Conservation (phyloP, 2,329 filamentous ascomycete genomes). For the Colletotrichum higginsianum region DNA sequence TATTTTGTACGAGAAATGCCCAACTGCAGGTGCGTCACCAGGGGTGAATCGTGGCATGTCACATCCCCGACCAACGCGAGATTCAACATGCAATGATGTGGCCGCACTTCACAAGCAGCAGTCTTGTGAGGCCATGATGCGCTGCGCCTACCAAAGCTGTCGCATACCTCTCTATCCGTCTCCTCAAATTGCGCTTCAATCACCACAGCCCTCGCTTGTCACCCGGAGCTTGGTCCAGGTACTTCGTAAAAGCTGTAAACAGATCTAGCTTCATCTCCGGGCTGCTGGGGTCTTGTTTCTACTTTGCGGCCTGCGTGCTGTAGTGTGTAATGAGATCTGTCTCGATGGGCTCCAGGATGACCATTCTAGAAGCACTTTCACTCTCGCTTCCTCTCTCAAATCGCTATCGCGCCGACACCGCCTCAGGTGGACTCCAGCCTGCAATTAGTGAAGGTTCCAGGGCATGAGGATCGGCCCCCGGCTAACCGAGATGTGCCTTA, state of each 20-base stretch:
- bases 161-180: slow-evolving; percentile 1
- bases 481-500: background rate
- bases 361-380: slow-evolving; percentile 33
- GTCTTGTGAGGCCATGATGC: slow-evolving; percentile 7
- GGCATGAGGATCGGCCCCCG: slow-evolving; percentile 2
- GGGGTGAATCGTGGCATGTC: slow-evolving; percentile 24
- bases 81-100: slow-evolving; percentile 9
- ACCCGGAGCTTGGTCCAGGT: slow-evolving; percentile 20
- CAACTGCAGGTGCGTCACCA: background rate
- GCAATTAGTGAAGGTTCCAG: slow-evolving; percentile 31
- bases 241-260: background rate
- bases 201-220: background rate
- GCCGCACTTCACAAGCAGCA: slow-evolving; percentile 12
- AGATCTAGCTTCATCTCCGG: slow-evolving; percentile 39
- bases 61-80: slow-evolving; percentile 5
- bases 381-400: slow-evolving; percentile 35
- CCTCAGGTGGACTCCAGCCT: slow-evolving; percentile 31
- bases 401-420: slow-evolving; percentile 26
- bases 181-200: background rate
- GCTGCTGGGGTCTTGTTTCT: slow-evolving; percentile 19
- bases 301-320: slow-evolving; percentile 13
- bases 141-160: slow-evolving; percentile 10
- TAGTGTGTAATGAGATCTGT: slow-evolving; percentile 31
- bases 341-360: slow-evolving; percentile 25
- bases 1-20: background rate